Percentiles rank a stretch among this genome's conserved stretches.
Evolutionary conservation across 2,329 filamentous ascomycete genomes (phyloP).

Genomic region (Botrytis sinoallii): DNA sequence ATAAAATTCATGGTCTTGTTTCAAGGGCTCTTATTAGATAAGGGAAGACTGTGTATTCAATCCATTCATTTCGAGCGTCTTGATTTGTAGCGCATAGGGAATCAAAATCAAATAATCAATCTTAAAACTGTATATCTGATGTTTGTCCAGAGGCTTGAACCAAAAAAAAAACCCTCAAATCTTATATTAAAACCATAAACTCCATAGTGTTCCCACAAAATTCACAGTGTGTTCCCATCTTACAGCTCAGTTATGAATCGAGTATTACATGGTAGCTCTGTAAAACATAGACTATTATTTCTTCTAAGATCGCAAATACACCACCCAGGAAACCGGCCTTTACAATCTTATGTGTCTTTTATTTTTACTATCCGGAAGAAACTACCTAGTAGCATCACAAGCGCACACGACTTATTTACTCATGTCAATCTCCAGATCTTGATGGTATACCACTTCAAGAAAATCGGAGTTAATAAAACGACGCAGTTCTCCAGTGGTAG

Average conservation of each 20-base stretch:
- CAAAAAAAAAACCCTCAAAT: background rate
- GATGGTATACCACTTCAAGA: background rate
- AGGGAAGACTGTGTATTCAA: background rate
- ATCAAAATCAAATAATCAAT: background rate
- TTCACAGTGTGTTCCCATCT: background rate
- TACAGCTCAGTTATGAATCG: no score
- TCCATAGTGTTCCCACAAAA: background rate
- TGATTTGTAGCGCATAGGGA: no score
- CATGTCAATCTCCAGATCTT: background rate
- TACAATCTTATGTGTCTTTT: background rate
- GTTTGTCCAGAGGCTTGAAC: fast-evolving
- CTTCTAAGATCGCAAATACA: background rate
- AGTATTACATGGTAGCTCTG: background rate
- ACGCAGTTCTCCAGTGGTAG: background rate
- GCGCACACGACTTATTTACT: background rate
- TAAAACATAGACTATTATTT: background rate
- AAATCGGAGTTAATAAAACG: no score
- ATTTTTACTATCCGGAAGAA: no score
- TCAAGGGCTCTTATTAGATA: background rate
- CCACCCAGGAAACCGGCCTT: no score
- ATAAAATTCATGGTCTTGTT: background rate
- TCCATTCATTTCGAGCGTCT: background rate
- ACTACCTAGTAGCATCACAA: background rate
- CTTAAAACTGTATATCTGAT: background rate
- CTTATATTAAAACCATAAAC: background rate